Evolutionary conservation across 2,329 filamentous ascomycete genomes (phyloP), one percentile per base, ranked within the genome.

Genomic region (Orbilia quercus): DNA sequence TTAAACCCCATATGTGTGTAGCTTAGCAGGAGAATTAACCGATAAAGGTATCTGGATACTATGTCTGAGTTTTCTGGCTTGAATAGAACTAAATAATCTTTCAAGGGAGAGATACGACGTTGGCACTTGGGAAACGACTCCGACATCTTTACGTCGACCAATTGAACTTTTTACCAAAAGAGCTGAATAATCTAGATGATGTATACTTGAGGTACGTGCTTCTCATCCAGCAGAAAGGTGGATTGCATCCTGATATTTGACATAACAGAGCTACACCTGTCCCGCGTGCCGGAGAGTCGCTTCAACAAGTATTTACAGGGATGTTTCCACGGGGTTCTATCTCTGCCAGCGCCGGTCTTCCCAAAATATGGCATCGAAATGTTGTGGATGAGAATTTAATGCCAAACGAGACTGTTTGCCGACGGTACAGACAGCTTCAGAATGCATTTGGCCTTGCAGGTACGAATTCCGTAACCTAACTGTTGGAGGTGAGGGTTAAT

Each of bases 371-470:
- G 47, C 57, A 74, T 42, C 75, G 60, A 23, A 65, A 72, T 20
- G 58, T 86, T 2, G 84, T 84, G 47, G 89, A 93, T 77, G 91
- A 95, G 82, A 94, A 90, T 0, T 84, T 94, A 0, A 92, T 89
- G 79, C 91, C 91, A 18, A 95, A 94, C 80, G 90, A 92, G 76
- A 83, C 84, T 71, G 88, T 86, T 78, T 95, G 91, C 80, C 85
- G 87, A 50, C 86, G 91, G 25, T 91, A 93, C 79, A 87, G 87
- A 42, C 85, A 87, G 69, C 83, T 95, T 9, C 84, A 88, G 1
- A 83, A 88, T 28, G 75, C 65, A 25, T 78, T 78, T 54, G 75
- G 62, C 1, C 25, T 74, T 22, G 64, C 55, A 28, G 62, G 62
- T 69, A 55, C 7, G 38, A 7, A n/a, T 20, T 47, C 28, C 20